Conservation (phyloP, 1,284 basidiomycete species). For the Naganishia sp. region DNA sequence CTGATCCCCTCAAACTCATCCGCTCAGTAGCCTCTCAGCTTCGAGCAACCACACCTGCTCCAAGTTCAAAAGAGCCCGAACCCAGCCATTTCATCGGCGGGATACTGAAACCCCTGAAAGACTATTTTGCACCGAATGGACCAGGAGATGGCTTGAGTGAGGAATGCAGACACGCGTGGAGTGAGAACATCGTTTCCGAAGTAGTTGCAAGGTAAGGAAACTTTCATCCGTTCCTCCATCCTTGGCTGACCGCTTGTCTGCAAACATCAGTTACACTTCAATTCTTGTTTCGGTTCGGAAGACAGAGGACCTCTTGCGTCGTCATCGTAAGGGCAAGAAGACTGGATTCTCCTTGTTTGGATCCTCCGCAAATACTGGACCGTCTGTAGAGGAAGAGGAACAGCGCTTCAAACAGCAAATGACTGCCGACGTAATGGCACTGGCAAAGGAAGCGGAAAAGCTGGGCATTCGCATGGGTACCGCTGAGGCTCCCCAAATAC, state of each 20-base stretch:
- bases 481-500: slow-evolving; percentile 52
- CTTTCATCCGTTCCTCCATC: not conserved
- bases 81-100: slow-evolving; percentile 81
- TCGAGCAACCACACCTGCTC: slow-evolving; percentile 68
- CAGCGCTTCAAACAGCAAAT: slow-evolving; percentile 74
- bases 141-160: slow-evolving; percentile 63
- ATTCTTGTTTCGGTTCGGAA: slow-evolving; percentile 80
- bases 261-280: slow-evolving; percentile 52
- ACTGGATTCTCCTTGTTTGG: slow-evolving; percentile 73
- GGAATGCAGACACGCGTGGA: slow-evolving; percentile 61
- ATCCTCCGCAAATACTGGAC: slow-evolving; percentile 37
- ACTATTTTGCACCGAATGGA: slow-evolving; percentile 65
- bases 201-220: slow-evolving; percentile 65
- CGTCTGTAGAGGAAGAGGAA: slow-evolving; percentile 64
- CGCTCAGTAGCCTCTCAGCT: slow-evolving; percentile 82
- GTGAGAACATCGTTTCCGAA: slow-evolving; percentile 69
- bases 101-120: slow-evolving; percentile 77
- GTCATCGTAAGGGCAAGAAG: slow-evolving; percentile 82
- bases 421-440: slow-evolving; percentile 77
- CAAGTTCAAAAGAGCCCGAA: slow-evolving; percentile 56
- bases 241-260: slow-evolving; percentile 36
- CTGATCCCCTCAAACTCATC: slow-evolving; percentile 81
- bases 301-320: slow-evolving; percentile 80
- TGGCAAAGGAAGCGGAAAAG: slow-evolving; percentile 70
- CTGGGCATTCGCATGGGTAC: slow-evolving; percentile 65